Conservation (phyloP, 768 basidiomycete species). For the Cyclocybe cylindracea region DNA sequence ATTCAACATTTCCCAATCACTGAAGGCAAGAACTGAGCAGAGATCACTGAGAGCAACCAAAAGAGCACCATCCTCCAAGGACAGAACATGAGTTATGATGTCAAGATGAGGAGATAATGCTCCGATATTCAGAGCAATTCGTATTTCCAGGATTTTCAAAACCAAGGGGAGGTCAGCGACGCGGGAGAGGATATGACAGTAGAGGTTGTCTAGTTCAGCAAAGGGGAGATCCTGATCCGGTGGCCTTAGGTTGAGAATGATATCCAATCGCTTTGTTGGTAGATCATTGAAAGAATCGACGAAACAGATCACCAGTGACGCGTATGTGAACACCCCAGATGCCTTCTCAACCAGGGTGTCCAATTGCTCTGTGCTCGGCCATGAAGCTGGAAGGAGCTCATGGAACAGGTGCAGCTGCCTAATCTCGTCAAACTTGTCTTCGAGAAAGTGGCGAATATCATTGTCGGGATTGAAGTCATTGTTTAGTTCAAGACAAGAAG, state of each 20-base stretch:
- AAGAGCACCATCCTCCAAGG: background rate
- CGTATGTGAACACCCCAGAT: conserved; percentile 4
- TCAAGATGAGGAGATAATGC: background rate
- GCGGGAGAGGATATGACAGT: conserved; percentile 3
- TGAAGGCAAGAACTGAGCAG: too few species aligned
- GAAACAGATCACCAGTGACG: background rate
- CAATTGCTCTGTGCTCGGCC: background rate
- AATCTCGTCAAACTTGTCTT: conserved; percentile 1
- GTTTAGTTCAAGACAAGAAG: background rate
- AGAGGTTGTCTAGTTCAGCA: conserved; percentile 8
- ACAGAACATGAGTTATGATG: background rate
- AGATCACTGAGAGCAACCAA: too few species aligned
- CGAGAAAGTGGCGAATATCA: background rate
- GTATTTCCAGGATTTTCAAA: background rate
- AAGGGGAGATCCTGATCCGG: background rate
- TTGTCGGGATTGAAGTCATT: conserved; percentile 2
- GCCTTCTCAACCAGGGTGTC: conserved; percentile 1
- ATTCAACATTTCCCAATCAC: too few species aligned
- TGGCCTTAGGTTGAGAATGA: background rate
- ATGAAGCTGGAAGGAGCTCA: background rate
- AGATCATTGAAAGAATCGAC: background rate
- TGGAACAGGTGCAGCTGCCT: background rate
- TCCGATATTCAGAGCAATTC: too few species aligned
- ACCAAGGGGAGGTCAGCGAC: background rate
- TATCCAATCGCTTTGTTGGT: background rate